Percentiles rank a stretch among this genome's conserved stretches.
phyloP scores from a whole-genome alignment of 2,329 filamentous ascomycete genomes.

The Dothideomycetes sp. region DNA sequence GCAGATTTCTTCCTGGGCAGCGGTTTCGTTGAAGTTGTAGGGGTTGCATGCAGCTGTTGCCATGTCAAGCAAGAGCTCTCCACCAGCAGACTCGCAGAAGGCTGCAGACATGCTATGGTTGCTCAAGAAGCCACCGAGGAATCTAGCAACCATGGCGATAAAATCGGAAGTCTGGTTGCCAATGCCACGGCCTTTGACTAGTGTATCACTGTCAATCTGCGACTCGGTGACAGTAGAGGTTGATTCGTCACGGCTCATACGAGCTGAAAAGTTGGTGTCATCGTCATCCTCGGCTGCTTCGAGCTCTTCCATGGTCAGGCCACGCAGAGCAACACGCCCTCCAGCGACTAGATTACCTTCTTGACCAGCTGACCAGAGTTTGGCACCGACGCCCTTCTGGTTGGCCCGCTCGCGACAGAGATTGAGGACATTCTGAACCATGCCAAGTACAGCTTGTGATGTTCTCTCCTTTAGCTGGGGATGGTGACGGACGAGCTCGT shows the following conservation, averaged over 20 bases:
- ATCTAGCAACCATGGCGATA: constrained; percentile 65
- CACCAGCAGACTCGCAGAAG: constrained; percentile 70
- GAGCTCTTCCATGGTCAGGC: constrained; percentile 17
- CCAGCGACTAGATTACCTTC: constrained; percentile 52
- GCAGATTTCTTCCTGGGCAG: constrained; percentile 60
- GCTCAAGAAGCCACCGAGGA: constrained; percentile 66
- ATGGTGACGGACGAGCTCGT: constrained; percentile 91
- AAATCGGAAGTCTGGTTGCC: constrained; percentile 18
- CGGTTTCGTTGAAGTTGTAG: constrained; percentile 58
- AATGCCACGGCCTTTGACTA: constrained; percentile 10
- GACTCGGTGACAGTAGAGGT: constrained; percentile 1
- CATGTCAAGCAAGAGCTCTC: constrained; percentile 76
- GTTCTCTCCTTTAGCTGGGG: constrained; percentile 73
- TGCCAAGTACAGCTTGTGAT: constrained; percentile 74
- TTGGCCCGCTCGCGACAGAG: constrained; percentile 63
- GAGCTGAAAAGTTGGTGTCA: constrained; percentile 8
- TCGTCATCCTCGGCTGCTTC: neutral
- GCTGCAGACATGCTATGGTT: constrained; percentile 62
- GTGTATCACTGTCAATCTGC: constrained; percentile 13
- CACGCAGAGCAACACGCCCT: constrained; percentile 36
- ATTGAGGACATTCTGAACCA: constrained; percentile 73
- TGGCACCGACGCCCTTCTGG: constrained; percentile 64
- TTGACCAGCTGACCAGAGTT: constrained; percentile 57
- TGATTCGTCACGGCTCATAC: neutral
- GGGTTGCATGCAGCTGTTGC: constrained; percentile 73